These are phyloP conservation scores for Daedaleopsis nitida DNA, from an alignment of 768 basidiomycete species.

Conservation along the genomic window DNA sequence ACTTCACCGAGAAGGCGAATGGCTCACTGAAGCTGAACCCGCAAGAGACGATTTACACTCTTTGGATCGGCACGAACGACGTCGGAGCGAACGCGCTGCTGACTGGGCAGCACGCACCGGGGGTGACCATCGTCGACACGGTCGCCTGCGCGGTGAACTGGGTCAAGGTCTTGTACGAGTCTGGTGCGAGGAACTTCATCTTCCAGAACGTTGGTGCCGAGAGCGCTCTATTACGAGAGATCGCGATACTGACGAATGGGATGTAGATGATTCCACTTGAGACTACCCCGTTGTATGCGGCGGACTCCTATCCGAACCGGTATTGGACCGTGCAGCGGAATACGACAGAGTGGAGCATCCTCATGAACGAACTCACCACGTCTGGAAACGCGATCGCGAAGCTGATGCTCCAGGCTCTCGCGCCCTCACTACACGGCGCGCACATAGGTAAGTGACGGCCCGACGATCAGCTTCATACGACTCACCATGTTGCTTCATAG, in stretches of 20 bases:
- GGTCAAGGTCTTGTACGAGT: slow-evolving; percentile 55
- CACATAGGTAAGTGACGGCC: slow-evolving; percentile 50
- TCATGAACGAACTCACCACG: slow-evolving; percentile 34
- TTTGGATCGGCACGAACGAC: slow-evolving; percentile 69
- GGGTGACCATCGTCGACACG: slow-evolving; percentile 60
- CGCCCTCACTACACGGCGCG: slow-evolving; percentile 39
- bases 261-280: slow-evolving; percentile 39
- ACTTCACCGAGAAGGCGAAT: slow-evolving; percentile 45
- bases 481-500: slow-evolving; percentile 31
- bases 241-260: neutral
- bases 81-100: slow-evolving; percentile 56
- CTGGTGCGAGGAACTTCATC: slow-evolving; percentile 66
- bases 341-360: slow-evolving; percentile 37
- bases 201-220: slow-evolving; percentile 60
- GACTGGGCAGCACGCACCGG: slow-evolving; percentile 47
- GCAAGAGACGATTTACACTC: slow-evolving; percentile 56
- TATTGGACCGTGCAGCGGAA: slow-evolving; percentile 37
- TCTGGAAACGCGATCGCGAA: slow-evolving; percentile 33
- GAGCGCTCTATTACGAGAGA: neutral
- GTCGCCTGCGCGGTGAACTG: slow-evolving; percentile 62
- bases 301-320: slow-evolving; percentile 33
- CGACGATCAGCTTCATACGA: neutral
- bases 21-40: slow-evolving; percentile 41
- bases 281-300: slow-evolving; percentile 31
- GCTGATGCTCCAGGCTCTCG: slow-evolving; percentile 28